Evolutionary conservation across 176 grass and related monocot species (phyloP).

Genomic region (Guadua angustifolia): DNA sequence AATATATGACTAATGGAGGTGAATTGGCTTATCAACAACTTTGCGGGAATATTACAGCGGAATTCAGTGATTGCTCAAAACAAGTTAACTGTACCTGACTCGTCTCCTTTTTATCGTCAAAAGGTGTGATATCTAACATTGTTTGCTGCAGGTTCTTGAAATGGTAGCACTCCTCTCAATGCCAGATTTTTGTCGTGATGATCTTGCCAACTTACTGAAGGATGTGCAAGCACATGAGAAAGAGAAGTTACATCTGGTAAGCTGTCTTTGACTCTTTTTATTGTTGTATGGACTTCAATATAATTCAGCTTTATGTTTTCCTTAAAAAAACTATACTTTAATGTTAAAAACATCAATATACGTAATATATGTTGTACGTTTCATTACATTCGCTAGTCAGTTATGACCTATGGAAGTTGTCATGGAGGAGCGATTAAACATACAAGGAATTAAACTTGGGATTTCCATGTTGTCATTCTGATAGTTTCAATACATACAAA

Average conservation of each 20-base stretch:
- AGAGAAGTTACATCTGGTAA: constrained; percentile 89
- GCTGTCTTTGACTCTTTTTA: constrained; percentile 22
- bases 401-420: constrained; percentile 7
- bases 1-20: constrained; percentile 84
- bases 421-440: neutral
- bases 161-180: constrained; percentile 70
- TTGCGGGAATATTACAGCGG: constrained; percentile 68
- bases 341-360: neutral
- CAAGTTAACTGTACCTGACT: constrained; percentile 48
- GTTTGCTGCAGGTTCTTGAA: constrained; percentile 72
- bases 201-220: constrained; percentile 87
- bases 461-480: neutral
- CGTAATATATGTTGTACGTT: neutral
- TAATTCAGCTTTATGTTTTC: neutral
- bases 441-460: neutral
- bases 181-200: constrained; percentile 63
- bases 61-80: constrained; percentile 98
- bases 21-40: constrained; percentile 81
- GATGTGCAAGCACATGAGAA: constrained; percentile 84
- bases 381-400: neutral
- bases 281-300: constrained; percentile 11
- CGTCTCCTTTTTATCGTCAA: constrained; percentile 25
- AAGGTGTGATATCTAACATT: constrained; percentile 13
- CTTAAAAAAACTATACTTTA: neutral
- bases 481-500: neutral